Evolutionary conservation across 2,329 filamentous ascomycete genomes (phyloP).

Genomic region (Thielaviopsis ethacetica): DNA sequence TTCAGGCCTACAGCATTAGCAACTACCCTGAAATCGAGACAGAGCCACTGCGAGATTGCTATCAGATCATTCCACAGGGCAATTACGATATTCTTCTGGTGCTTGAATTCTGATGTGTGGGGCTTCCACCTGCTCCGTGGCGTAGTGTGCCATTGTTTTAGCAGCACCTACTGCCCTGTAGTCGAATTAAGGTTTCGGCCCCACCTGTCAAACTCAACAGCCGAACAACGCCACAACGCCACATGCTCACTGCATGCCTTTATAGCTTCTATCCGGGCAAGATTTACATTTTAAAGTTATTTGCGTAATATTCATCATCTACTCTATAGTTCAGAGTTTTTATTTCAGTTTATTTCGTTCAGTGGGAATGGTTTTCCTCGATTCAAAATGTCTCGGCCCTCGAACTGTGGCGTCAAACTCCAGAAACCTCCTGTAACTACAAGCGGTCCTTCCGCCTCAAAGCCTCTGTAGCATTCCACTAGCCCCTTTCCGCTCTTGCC

Average conservation of each 20-base stretch:
- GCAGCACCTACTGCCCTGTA: background rate
- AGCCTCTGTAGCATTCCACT: too few relatives aligned
- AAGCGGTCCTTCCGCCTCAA: too few relatives aligned
- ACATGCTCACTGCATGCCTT: background rate
- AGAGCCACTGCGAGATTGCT: background rate
- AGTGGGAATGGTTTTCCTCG: too few relatives aligned
- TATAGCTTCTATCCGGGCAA: background rate
- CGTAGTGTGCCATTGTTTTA: background rate
- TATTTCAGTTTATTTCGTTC: too few relatives aligned
- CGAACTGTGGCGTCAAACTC: too few relatives aligned
- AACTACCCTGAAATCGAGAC: too few relatives aligned
- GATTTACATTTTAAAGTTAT: background rate
- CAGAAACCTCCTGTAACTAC: too few relatives aligned
- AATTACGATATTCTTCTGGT: background rate
- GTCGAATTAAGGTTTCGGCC: background rate
- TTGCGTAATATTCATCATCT: background rate
- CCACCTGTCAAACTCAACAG: background rate
- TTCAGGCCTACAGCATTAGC: too few relatives aligned
- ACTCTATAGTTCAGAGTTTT: background rate
- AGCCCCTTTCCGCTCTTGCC: too few relatives aligned
- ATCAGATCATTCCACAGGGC: background rate
- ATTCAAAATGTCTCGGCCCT: too few relatives aligned
- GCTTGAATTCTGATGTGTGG: background rate
- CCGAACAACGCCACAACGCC: background rate
- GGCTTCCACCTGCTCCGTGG: background rate